Conservation (phyloP, 2,329 filamentous ascomycete genomes). For the Scleromitrula shiraiana region DNA sequence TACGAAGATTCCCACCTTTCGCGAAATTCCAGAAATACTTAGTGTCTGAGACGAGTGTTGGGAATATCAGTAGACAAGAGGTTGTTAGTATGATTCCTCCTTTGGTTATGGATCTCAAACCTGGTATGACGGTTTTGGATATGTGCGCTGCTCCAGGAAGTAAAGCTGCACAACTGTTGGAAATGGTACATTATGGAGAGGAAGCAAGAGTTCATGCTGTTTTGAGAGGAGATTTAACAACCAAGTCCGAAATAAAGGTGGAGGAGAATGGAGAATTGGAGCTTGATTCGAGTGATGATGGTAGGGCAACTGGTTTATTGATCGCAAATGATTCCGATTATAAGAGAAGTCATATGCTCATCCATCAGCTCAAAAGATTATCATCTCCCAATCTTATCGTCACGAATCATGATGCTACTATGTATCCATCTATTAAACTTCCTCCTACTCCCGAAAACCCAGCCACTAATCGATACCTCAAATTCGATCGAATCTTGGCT, state of each 20-base stretch:
- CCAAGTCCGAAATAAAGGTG: conserved; percentile 28
- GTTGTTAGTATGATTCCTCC: conserved; percentile 99
- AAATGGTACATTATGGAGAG: conserved; percentile 89
- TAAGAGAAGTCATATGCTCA: conserved; percentile 92
- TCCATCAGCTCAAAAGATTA: conserved; percentile 94
- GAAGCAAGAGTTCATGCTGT: conserved; percentile 72
- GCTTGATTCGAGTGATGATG: conserved; percentile 62
- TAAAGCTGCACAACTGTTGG: conserved; percentile 91
- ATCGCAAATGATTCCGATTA: conserved; percentile 97
- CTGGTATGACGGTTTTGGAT: conserved; percentile 88
- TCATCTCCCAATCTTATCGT: conserved; percentile 96
- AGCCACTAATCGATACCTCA: conserved; percentile 64
- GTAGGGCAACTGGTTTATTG: conserved; percentile 81
- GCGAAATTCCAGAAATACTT: conserved; percentile 95
- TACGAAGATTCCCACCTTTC: conserved; percentile 90
- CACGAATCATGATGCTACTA: conserved; percentile 94
- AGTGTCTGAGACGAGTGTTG: conserved; percentile 92
- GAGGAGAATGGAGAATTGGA: conserved; percentile 39
- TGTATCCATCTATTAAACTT: conserved; percentile 90
- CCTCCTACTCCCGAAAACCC: conserved; percentile 50
- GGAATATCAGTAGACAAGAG: conserved; percentile 96
- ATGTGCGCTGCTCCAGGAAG: conserved; percentile 95
- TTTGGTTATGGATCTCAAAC: conserved; percentile 80
- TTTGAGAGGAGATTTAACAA: conserved; percentile 38
- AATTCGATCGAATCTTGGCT: conserved; percentile 92